These are phyloP conservation scores for Candida fluviatilis DNA, from an alignment of 805 yeast genomes.

Conservation along the genomic window DNA sequence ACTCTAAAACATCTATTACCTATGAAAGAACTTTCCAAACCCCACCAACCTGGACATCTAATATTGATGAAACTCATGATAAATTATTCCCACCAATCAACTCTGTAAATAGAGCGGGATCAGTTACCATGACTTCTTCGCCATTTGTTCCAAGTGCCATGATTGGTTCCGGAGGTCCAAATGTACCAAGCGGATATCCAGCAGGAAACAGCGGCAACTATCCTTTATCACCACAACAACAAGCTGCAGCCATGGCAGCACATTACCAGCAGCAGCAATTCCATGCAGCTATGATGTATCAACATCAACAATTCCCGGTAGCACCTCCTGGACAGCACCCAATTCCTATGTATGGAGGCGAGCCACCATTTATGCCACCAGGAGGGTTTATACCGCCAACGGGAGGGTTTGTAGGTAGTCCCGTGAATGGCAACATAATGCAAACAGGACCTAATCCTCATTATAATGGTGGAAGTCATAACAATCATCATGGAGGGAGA, in stretches of 20 bases:
- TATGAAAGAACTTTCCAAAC: slow-evolving; percentile 67
- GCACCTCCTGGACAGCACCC: slow-evolving; percentile 33
- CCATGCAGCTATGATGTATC: slow-evolving; percentile 37
- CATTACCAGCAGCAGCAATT: slow-evolving; percentile 35
- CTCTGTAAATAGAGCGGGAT: slow-evolving; percentile 10
- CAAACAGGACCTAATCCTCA: slow-evolving; percentile 13
- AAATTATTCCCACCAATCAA: slow-evolving; percentile 44
- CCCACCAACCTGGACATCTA: slow-evolving; percentile 73
- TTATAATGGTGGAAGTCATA: slow-evolving; percentile 3
- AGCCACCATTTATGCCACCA: slow-evolving; percentile 29
- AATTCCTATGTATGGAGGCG: slow-evolving; percentile 29
- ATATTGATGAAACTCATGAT: slow-evolving; percentile 54
- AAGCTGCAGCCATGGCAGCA: slow-evolving; percentile 27
- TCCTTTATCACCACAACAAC: slow-evolving; percentile 25
- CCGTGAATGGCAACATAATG: slow-evolving; percentile 23
- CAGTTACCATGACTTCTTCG: slow-evolving; percentile 12
- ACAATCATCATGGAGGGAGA: slow-evolving; percentile 8
- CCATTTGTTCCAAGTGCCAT: slow-evolving; percentile 31
- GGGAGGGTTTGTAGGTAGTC: slow-evolving; percentile 23
- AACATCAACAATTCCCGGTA: slow-evolving; percentile 28
- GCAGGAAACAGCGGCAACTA: slow-evolving; percentile 17
- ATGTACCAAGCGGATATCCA: slow-evolving; percentile 12
- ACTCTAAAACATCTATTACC: slow-evolving; percentile 15
- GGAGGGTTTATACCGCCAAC: slow-evolving; percentile 34
- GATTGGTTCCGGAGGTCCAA: slow-evolving; percentile 15